These are phyloP conservation scores for Mycosphaerella sp. DNA, from an alignment of 2,329 filamentous ascomycete genomes.

Conservation along the genomic window DNA sequence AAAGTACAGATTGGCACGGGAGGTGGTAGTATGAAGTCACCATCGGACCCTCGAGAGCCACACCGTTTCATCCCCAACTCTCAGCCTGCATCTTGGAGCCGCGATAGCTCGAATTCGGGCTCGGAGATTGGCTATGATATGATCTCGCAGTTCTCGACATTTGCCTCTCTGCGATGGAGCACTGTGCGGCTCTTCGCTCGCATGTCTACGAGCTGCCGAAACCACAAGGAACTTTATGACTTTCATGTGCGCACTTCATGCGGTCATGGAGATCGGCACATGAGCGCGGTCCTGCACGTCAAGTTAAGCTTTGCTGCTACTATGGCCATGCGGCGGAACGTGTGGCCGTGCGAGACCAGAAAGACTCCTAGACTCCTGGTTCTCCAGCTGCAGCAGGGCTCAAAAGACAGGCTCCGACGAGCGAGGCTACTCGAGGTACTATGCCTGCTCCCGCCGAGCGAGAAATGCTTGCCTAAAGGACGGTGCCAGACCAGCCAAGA, in stretches of 20 bases:
- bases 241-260: background rate
- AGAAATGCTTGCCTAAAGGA: background rate
- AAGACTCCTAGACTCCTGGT: background rate
- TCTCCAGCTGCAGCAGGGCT: background rate
- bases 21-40: too few relatives aligned
- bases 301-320: background rate
- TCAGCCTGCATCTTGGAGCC: too few relatives aligned
- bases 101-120: too few relatives aligned
- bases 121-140: too few relatives aligned
- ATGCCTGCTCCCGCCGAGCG: background rate
- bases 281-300: background rate
- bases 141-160: too few relatives aligned
- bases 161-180: too few relatives aligned
- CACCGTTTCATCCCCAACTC: too few relatives aligned
- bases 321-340: background rate
- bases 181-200: background rate
- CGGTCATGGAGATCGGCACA: background rate
- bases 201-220: background rate
- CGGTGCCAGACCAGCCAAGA: slow-evolving; percentile 11
- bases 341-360: background rate
- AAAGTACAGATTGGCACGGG: too few relatives aligned
- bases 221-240: background rate
- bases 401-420: background rate
- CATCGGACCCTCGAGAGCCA: too few relatives aligned
- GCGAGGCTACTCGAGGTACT: background rate